Percentiles rank a stretch among this genome's conserved stretches.
phyloP scores from a whole-genome alignment of 345 rosid genomes.

The Acer yangbiense region DNA sequence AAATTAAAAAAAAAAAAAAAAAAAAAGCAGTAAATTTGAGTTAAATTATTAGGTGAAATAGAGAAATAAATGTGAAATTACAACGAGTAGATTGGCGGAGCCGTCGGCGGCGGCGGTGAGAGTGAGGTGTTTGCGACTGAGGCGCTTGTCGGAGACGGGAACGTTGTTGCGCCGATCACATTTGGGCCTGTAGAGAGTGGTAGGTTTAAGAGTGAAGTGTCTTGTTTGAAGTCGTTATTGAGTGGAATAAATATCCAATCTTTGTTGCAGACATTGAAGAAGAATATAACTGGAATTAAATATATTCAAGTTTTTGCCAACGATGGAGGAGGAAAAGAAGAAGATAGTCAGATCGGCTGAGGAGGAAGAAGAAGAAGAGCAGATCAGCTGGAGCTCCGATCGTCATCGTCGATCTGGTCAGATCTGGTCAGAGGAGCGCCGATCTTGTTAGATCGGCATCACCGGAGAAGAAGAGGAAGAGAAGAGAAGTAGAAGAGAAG shows the following conservation, averaged over 20 bases:
- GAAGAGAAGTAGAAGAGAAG: too few species aligned
- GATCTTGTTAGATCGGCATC: too few species aligned
- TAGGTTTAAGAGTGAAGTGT: conserved; percentile 50
- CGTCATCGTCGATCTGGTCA: too few species aligned
- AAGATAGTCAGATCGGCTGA: too few species aligned
- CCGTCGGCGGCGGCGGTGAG: conserved; percentile 45
- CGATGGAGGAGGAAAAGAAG: too few species aligned
- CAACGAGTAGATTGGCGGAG: conserved; percentile 61
- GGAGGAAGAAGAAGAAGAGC: too few species aligned
- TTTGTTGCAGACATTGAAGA: conserved; percentile 19
- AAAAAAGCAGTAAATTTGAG: background rate
- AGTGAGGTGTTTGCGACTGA: conserved; percentile 87
- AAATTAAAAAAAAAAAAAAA: background rate
- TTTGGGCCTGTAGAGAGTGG: conserved; percentile 58
- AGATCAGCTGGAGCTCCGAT: too few species aligned
- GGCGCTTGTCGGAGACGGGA: conserved; percentile 62
- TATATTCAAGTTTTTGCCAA: background rate
- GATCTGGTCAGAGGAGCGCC: too few species aligned
- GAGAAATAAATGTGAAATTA: conserved; percentile 18
- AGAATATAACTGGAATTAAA: background rate
- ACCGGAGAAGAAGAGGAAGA: too few species aligned
- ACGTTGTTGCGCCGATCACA: conserved; percentile 65
- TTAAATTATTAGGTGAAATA: background rate
- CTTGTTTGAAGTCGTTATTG: conserved; percentile 51
- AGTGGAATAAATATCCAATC: conserved; percentile 67